Percentiles rank a stretch among this genome's conserved stretches.
These are phyloP conservation scores for Colletotrichum camelliae DNA, from an alignment of 2,329 filamentous ascomycete genomes.

Conservation along the genomic window DNA sequence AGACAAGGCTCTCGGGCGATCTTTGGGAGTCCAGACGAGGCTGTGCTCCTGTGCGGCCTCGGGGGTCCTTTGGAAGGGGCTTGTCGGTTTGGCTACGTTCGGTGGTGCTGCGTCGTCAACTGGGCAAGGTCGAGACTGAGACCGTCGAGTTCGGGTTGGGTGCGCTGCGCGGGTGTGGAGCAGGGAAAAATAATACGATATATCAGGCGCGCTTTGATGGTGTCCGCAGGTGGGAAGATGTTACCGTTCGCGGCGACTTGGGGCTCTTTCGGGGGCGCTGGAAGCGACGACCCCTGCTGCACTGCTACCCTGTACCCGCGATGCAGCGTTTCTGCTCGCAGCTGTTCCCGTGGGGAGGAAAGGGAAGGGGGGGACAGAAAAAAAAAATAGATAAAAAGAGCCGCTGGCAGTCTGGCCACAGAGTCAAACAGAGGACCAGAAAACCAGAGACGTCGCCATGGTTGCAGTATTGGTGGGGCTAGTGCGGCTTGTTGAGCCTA, in stretches of 20 bases:
- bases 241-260: constrained; percentile 14
- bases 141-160: background rate
- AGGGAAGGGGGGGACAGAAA: background rate
- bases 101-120: background rate
- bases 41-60: background rate
- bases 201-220: constrained; percentile 20
- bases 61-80: background rate
- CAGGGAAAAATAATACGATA: constrained; percentile 17
- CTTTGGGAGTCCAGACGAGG: constrained; percentile 12
- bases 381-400: background rate
- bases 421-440: background rate
- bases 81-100: background rate
- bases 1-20: constrained; percentile 9
- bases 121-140: background rate
- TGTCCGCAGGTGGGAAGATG: constrained; percentile 12
- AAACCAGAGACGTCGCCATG: constrained; percentile 6
- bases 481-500: background rate
- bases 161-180: constrained; percentile 14
- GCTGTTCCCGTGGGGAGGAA: background rate
- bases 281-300: constrained; percentile 10
- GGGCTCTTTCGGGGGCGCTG: constrained; percentile 7
- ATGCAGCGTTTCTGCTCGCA: background rate
- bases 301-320: constrained; percentile 5
- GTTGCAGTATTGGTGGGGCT: constrained; percentile 4
- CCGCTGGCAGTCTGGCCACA: background rate